Conservation (phyloP, 257 asterid genomes). For the Solanum paucissectum region DNA sequence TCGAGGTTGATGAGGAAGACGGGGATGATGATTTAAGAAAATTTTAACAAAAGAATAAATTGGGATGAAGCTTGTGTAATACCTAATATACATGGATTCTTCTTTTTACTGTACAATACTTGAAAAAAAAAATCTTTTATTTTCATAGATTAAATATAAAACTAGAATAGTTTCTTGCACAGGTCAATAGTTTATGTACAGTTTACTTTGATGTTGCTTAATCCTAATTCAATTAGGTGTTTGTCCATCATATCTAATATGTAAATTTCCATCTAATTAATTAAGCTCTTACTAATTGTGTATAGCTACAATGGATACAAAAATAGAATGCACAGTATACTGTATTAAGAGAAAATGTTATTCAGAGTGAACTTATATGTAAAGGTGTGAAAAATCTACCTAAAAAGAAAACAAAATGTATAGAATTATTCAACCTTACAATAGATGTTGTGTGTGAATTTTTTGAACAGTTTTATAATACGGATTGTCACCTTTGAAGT, state of each 20-base stretch:
- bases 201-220: not conserved
- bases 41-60: not conserved
- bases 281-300: not conserved
- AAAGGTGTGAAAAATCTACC: no score
- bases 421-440: no score
- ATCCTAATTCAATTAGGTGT: not conserved
- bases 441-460: no score
- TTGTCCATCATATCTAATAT: not conserved
- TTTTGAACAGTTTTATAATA: no score
- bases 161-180: not conserved
- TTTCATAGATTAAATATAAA: not conserved
- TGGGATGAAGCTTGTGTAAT: not conserved
- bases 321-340: no score
- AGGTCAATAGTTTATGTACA: not conserved
- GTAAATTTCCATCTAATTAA: not conserved
- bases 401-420: no score
- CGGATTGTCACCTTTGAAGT: no score
- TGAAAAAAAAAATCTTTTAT: not conserved
- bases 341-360: no score
- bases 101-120: not conserved
- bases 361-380: no score
- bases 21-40: not conserved
- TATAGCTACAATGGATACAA: no score
- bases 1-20: constrained; percentile 13
- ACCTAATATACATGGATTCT: not conserved